Evolutionary conservation across 2,329 filamentous ascomycete species (phyloP).

Genomic region (Cytospora paraplurivora): DNA sequence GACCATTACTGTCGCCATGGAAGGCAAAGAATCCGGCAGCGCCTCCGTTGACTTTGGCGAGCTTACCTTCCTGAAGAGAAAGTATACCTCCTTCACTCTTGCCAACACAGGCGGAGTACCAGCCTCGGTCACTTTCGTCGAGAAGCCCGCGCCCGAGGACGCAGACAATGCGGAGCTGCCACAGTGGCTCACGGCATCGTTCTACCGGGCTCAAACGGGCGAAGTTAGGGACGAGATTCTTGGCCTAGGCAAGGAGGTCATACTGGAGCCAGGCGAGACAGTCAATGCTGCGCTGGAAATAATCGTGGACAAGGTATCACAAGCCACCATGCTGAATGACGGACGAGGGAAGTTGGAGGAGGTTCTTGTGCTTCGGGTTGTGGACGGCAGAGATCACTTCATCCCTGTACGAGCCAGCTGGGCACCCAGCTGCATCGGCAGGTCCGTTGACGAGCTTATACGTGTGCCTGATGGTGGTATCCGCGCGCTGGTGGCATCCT

Average conservation of each 20-base stretch:
- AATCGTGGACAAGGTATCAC: slow-evolving; percentile 63
- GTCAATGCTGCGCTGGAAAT: slow-evolving; percentile 69
- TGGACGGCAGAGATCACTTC: slow-evolving; percentile 87
- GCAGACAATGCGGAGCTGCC: slow-evolving; percentile 43
- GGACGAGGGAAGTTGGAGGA: slow-evolving; percentile 71
- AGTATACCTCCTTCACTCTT: slow-evolving; percentile 72
- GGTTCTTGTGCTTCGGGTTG: slow-evolving; percentile 81
- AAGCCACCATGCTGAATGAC: slow-evolving; percentile 73
- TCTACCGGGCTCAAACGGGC: slow-evolving; percentile 53
- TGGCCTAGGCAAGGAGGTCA: slow-evolving; percentile 54
- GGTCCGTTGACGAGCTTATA: slow-evolving; percentile 86
- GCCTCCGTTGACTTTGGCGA: slow-evolving; percentile 73
- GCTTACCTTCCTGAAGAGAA: slow-evolving; percentile 67
- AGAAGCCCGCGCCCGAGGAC: slow-evolving; percentile 60
- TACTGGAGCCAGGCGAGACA: slow-evolving; percentile 82
- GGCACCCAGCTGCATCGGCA: slow-evolving; percentile 80
- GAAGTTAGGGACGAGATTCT: slow-evolving; percentile 36
- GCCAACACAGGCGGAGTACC: slow-evolving; percentile 88
- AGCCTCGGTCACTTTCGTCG: slow-evolving; percentile 79
- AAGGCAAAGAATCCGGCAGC: slow-evolving; percentile 55
- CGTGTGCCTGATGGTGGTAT: slow-evolving; percentile 82
- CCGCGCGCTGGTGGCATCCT: slow-evolving; percentile 49
- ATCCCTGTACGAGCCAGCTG: slow-evolving; percentile 78
- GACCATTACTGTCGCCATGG: slow-evolving; percentile 78
- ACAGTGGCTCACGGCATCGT: slow-evolving; percentile 71